Evolutionary conservation across 2,329 filamentous ascomycete species (phyloP), one percentile per base, ranked within the genome.

Genomic region (Stachybotrys chlorohalonatus): DNA sequence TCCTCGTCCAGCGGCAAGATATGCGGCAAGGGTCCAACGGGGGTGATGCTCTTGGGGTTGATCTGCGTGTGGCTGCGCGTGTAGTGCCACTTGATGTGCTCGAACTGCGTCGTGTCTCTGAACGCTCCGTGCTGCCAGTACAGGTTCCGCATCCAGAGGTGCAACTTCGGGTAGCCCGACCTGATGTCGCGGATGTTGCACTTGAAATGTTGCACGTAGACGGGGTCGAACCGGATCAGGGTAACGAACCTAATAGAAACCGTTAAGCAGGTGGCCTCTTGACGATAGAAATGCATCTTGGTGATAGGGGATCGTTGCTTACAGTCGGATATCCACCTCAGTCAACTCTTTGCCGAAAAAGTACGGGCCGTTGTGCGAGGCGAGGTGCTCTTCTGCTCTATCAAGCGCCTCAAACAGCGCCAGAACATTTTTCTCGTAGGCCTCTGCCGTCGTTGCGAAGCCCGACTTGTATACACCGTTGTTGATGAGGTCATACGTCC

Each of bases 71-170:
- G 81, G 60, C 79, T 83, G 62, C 77, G 74, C 57, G 81, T 83
- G 68, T 82, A 83, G 68, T 86, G 83, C 69, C 76, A 87, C 82
- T 95, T 96, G 75, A 97, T 97, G 73, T 99, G 94, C 70, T 95
- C 83, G 69, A 95, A 96, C 70, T 96, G 82, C 24, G 92, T 95
- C 57, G 91, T 94, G 52, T 88, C 82, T 59, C 76, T 75, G 74
- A 95, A 96, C 2, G 90, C 90, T 0, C 84, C 77, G 30, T 84
- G 69, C 61, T 86, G 86, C 91, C 91, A 96, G 75, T 96, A 96
- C 62, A 95, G 73, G 65, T 86, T 80, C 54, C 89, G 80, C 73
- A 96, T 71, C 91, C 92, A 96, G 56, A 74, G 75, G 74, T 96
- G 89, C 56, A 95, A 73, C 52, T 79, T 75, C 31, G 92, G 92